phyloP scores from a whole-genome alignment of 2,329 filamentous ascomycete species.

The Exophiala dermatitidis region DNA sequence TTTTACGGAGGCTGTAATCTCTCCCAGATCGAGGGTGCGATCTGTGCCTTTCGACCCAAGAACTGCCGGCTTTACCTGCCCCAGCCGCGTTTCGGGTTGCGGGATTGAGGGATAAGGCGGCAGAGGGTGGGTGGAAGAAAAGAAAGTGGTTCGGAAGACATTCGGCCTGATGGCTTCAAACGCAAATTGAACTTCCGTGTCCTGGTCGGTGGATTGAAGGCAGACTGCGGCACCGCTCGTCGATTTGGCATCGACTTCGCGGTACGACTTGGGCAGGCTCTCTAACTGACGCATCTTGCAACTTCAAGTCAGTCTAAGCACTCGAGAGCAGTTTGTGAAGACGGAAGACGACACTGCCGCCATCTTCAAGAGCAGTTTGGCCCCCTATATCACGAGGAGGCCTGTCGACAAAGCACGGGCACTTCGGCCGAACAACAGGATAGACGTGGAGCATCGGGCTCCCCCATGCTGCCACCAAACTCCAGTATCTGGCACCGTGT shows the following conservation, averaged over 20 bases:
- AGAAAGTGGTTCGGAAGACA: conserved; percentile 62
- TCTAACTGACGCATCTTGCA: conserved; percentile 47
- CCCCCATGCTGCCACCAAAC: too few relatives aligned
- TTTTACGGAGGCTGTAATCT: conserved; percentile 50
- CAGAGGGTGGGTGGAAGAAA: conserved; percentile 53
- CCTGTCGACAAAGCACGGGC: too few relatives aligned
- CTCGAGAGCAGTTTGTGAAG: too few relatives aligned
- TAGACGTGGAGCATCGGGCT: too few relatives aligned
- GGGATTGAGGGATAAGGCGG: conserved; percentile 58
- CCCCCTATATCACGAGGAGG: too few relatives aligned
- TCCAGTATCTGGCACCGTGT: too few relatives aligned
- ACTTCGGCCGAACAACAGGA: too few relatives aligned
- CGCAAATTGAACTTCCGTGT: conserved; percentile 48
- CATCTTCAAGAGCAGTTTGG: too few relatives aligned
- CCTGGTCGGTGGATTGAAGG: conserved; percentile 38
- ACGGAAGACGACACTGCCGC: too few relatives aligned
- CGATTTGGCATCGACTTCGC: not conserved
- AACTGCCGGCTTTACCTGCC: conserved; percentile 21
- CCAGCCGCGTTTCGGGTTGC: conserved; percentile 38
- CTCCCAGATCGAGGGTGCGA: conserved; percentile 42
- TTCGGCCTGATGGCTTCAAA: conserved; percentile 58
- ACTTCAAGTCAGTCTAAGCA: too few relatives aligned
- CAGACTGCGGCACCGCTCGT: conserved; percentile 28
- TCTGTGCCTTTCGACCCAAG: conserved; percentile 30
- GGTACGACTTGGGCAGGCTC: conserved; percentile 34